phyloP scores from a whole-genome alignment of 2,329 filamentous ascomycete genomes.

The Domatiomyces catenatus region DNA sequence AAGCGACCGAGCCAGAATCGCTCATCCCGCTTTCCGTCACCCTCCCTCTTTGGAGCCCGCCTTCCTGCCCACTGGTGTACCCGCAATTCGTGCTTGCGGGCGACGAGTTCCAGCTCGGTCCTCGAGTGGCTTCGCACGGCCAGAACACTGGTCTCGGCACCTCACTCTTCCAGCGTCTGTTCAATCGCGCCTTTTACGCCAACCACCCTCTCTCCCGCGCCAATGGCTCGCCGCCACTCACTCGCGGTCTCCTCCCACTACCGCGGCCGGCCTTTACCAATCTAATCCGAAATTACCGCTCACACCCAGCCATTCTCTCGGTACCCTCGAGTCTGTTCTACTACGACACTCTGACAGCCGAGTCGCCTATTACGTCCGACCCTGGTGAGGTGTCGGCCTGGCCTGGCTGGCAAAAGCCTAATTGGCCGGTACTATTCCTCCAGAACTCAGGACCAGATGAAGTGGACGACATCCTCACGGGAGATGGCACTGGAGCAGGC shows the following conservation, averaged over 20 bases:
- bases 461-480: conserved; percentile 27
- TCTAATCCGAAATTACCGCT: conserved; percentile 32
- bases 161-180: conserved; percentile 30
- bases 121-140: conserved; percentile 20
- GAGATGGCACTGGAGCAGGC: conserved; percentile 13
- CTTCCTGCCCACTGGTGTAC: conserved; percentile 7
- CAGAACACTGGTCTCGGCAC: conserved; percentile 23
- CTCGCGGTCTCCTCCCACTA: conserved; percentile 25
- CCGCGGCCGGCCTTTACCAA: conserved; percentile 30
- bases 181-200: conserved; percentile 23
- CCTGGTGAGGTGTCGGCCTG: conserved; percentile 14
- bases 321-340: conserved; percentile 30
- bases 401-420: conserved; percentile 24
- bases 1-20: conserved; percentile 30
- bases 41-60: background rate
- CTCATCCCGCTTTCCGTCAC: conserved; percentile 23
- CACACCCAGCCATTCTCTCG: conserved; percentile 30
- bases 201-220: conserved; percentile 27
- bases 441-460: conserved; percentile 26
- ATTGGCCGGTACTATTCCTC: conserved; percentile 30
- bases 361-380: conserved; percentile 16
- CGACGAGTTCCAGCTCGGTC: conserved; percentile 31
- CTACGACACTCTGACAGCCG: conserved; percentile 29
- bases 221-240: conserved; percentile 10
- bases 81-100: conserved; percentile 33